Percentiles rank a stretch among this genome's conserved stretches.
These are phyloP conservation scores for Gymnopus androsaceus DNA, from an alignment of 1,284 basidiomycete genomes.

Conservation along the genomic window DNA sequence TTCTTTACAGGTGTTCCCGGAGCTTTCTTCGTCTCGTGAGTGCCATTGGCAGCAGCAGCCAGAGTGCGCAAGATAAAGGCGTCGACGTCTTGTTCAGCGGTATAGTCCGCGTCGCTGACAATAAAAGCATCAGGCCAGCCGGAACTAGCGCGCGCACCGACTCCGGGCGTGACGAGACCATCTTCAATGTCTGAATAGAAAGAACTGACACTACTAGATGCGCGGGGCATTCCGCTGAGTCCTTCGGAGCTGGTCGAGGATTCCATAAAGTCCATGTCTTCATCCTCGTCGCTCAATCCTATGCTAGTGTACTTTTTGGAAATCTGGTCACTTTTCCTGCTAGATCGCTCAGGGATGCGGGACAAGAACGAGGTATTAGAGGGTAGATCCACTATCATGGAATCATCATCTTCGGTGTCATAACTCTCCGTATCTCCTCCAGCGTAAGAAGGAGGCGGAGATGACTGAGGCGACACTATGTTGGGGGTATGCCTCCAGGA, in stretches of 20 bases:
- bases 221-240: constrained; percentile 47
- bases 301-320: constrained; percentile 70
- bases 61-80: constrained; percentile 72
- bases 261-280: constrained; percentile 30
- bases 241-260: constrained; percentile 33
- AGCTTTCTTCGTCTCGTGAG: constrained; percentile 56
- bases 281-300: constrained; percentile 62
- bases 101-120: constrained; percentile 43
- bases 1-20: constrained; percentile 82
- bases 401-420: constrained; percentile 50
- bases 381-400: constrained; percentile 54
- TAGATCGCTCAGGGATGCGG: constrained; percentile 44
- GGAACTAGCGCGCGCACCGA: constrained; percentile 52
- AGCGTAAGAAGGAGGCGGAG: constrained; percentile 34
- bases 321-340: constrained; percentile 32
- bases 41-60: constrained; percentile 53
- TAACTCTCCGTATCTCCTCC: constrained; percentile 25
- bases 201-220: constrained; percentile 63
- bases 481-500: constrained; percentile 48
- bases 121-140: constrained; percentile 63
- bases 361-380: constrained; percentile 55
- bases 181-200: constrained; percentile 59
- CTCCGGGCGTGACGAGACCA: constrained; percentile 66
- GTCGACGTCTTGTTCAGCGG: constrained; percentile 51
- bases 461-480: constrained; percentile 50